phyloP scores from a whole-genome alignment of 164 flowering plant genomes.

The Umbilicus rupestris region DNA sequence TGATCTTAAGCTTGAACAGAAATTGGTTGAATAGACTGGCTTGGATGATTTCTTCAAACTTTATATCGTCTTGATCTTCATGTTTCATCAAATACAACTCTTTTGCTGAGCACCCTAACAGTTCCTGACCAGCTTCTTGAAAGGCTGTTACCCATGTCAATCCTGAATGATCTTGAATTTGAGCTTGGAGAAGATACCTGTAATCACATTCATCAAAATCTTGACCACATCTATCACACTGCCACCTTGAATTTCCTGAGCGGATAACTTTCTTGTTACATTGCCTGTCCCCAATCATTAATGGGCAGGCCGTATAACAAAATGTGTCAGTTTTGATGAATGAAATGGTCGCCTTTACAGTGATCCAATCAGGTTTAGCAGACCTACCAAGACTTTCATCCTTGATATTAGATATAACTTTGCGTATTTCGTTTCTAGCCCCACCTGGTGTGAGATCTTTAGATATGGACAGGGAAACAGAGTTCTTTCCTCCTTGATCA shows the following conservation, averaged over 20 bases:
- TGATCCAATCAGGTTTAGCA: constrained; percentile 87
- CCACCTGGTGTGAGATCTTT: constrained; percentile 49
- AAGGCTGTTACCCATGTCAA: constrained; percentile 94
- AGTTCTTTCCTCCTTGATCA: constrained; percentile 55
- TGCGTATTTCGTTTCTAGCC: constrained; percentile 52
- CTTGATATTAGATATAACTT: constrained; percentile 72
- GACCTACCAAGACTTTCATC: constrained; percentile 86
- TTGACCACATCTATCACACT: constrained; percentile 86
- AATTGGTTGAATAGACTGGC: constrained; percentile 42
- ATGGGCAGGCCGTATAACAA: constrained; percentile 92
- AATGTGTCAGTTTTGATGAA: constrained; percentile 77
- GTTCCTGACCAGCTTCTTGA: constrained; percentile 90
- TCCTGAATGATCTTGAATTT: constrained; percentile 85
- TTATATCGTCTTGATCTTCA: constrained; percentile 50
- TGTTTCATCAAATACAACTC: constrained; percentile 62
- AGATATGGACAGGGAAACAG: constrained; percentile 63
- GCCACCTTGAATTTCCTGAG: constrained; percentile 58
- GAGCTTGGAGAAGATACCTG: constrained; percentile 84
- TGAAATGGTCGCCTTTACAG: constrained; percentile 56
- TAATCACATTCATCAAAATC: constrained; percentile 87
- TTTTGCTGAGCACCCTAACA: constrained; percentile 77
- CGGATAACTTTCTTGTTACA: constrained; percentile 80
- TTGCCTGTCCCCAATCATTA: constrained; percentile 87
- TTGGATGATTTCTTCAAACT: constrained; percentile 43
- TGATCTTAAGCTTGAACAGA: constrained; percentile 72